Evolutionary conservation across 164 flowering plant genomes (phyloP), one percentile per base, ranked within the genome.

Genomic region (Piper betle): DNA sequence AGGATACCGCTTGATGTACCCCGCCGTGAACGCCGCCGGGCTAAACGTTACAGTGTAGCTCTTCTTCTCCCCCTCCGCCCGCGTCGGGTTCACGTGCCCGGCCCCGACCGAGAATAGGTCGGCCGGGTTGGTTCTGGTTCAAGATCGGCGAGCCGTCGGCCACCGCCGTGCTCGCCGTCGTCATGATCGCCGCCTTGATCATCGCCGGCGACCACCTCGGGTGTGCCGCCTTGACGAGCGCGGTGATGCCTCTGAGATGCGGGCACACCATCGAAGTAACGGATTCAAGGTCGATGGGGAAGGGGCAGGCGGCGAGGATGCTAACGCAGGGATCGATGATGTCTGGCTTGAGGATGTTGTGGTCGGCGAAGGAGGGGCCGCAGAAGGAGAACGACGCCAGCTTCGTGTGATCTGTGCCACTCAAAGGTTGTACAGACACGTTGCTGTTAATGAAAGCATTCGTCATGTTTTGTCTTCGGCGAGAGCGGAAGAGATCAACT

Each of bases 251-350:
- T 37, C 88, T 78, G 0, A 85, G 87, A 64, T 85, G 91, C 12
- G 90, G 92, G 66, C 84, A 76, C 16, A 90, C 80, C 92, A 88
- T 85, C 1, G 94, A 86, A 3, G 94, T 86, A 5, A 89, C 94
- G 0, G 89, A 77, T 39, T 46, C 75, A 42, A 86, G 16, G 87
- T 68, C 12, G 73, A 62, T 11, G 67, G 55, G 1, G 79, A 61
- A 50, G 91, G 89, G 82, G 89, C 94, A 86, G 64, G 87, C 87
- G 58, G 84, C 89, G 57, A 86, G 66, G 58, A 86, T 78, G 33
- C 69, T 78, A 17, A 76, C 60, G 64, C 94, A 89, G 2, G 94
- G 94, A 1, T 82, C 89, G 43, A 62, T 77, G 61, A 86, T 58
- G 46, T 84, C 88, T 39, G 88, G 88, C 87, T 86, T 86, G 58